Evolutionary conservation across 2,329 filamentous ascomycete species (phyloP), one percentile per base, ranked within the genome.

Genomic region (Truncatella angustata): DNA sequence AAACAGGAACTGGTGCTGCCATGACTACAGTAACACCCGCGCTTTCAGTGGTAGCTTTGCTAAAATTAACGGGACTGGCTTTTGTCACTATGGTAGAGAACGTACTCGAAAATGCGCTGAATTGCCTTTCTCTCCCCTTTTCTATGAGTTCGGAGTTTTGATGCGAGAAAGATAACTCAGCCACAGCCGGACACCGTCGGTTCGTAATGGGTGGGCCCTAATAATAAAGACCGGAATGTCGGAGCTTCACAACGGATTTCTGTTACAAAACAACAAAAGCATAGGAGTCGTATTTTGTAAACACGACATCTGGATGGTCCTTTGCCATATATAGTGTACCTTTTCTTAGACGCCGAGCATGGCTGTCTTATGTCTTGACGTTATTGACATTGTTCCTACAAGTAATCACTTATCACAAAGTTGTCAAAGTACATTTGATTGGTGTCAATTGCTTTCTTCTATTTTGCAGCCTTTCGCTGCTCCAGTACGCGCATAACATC

Each of bases 401-500:
- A 32, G 7, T 14, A 7, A 32, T 32, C 28, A 32, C 14, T 32
- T 7, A 14, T 7, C 28, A 14, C 28, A 7, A 32, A 32, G 28
- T 14, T 32, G 28, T 32, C 14, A 14, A 7, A 32, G 28, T 14
- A 7, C 14, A 14, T 2, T 14, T 32, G 23, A 11, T n/a, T 30
- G 20, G 10, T 10, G 24, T 30, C 18, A 16, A 36, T 16, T 24
- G 10, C 26, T 23, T 10, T 12, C 43, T 23, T 28, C 42, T 60
- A 66, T 32, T 62, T 63, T 1, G 62, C 66, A 28, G 65, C 66
- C 51, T 79, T 79, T 42, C 76, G 73, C 61, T 77, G 72, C 64
- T 94, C 88, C 62, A 96, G 80, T 24, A 91, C 88, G 53, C 82
- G 82, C 76, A 96, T 73, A 50, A 96, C 90, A 75, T 96, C 90